Conservation (phyloP, 306 rosid genomes). For the Fagus crenata region DNA sequence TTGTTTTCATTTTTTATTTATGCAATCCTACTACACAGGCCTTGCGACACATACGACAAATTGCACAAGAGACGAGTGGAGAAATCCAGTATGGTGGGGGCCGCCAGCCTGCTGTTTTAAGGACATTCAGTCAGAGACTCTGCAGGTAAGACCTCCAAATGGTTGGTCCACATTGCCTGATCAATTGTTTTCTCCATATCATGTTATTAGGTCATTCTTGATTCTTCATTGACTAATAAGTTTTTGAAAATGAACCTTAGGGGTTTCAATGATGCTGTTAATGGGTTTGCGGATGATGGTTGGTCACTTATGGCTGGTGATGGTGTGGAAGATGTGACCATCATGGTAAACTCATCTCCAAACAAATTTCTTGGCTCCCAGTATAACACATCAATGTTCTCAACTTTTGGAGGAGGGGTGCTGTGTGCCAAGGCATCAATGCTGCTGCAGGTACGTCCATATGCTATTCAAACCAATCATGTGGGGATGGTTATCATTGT, state of each 20-base stretch:
- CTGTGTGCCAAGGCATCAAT: constrained; percentile 97
- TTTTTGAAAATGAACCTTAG: constrained; percentile 35
- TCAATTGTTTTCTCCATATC: background rate
- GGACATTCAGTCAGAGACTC: constrained; percentile 91
- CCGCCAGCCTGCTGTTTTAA: constrained; percentile 93
- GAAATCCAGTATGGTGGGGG: constrained; percentile 90
- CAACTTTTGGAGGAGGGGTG: constrained; percentile 83
- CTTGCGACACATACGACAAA: constrained; percentile 80
- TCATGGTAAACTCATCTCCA: constrained; percentile 70
- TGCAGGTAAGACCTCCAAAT: constrained; percentile 53
- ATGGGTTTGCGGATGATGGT: constrained; percentile 91
- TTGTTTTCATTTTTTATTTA: background rate
- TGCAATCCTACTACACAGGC: constrained; percentile 43
- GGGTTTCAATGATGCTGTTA: constrained; percentile 96
- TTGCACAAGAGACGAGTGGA: constrained; percentile 89
- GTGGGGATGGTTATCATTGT: background rate
- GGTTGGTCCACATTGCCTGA: background rate
- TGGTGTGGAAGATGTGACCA: constrained; percentile 89
- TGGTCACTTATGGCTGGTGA: constrained; percentile 86
- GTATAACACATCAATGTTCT: constrained; percentile 55
- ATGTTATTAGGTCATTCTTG: background rate
- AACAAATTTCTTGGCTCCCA: constrained; percentile 70
- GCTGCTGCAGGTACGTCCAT: constrained; percentile 75
- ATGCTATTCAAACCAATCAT: background rate
- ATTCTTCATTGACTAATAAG: background rate